Evolutionary conservation across 225 moss, liverwort and hornwort species (phyloP).

Genomic region (Pleurozium schreberi): DNA sequence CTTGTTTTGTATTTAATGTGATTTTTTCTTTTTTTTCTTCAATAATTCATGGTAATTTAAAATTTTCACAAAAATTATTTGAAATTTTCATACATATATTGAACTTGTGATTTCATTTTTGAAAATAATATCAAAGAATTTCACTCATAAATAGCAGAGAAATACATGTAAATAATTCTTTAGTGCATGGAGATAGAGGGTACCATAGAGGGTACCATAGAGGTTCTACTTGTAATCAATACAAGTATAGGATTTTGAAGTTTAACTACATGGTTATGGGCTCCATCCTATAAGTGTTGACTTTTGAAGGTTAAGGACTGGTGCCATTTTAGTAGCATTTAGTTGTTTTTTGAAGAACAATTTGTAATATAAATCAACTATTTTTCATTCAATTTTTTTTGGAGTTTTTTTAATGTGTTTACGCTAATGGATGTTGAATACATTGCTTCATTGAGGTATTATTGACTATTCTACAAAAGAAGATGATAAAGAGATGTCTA

Average conservation of each 20-base stretch:
- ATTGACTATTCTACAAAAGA: background rate
- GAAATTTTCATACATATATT: background rate
- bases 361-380: background rate
- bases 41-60: too few species aligned
- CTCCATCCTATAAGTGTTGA: too few species aligned
- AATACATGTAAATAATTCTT: too few species aligned
- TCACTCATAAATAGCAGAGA: background rate
- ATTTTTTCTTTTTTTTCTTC: background rate
- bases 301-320: too few species aligned
- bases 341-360: accelerated
- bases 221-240: too few species aligned
- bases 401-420: background rate
- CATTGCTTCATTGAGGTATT: background rate
- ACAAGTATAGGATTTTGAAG: accelerated
- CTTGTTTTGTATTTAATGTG: background rate
- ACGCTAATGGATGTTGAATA: background rate
- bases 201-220: too few species aligned
- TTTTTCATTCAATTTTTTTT: background rate
- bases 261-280: background rate
- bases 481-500: too few species aligned
- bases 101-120: too few species aligned
- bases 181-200: too few species aligned
- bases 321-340: background rate
- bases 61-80: too few species aligned
- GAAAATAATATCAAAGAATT: background rate